Evolutionary conservation across 768 basidiomycete genomes (phyloP), one percentile per base, ranked within the genome.

Genomic region (Coprinellus micaceus): DNA sequence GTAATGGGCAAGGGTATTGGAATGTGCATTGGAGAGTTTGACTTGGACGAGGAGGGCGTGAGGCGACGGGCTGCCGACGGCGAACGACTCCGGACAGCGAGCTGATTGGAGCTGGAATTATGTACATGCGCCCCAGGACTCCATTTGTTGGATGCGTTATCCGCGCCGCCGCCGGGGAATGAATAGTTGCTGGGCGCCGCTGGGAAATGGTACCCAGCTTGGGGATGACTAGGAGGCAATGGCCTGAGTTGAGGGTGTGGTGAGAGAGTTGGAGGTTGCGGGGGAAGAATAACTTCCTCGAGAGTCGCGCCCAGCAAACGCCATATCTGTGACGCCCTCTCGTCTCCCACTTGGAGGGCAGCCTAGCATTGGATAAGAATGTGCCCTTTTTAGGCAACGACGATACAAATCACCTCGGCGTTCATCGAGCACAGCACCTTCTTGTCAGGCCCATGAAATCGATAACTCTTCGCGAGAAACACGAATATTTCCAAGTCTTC

Each of bases 271-370:
- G 69, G 66, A 7, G 81, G 33, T 33, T 6, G 7, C 13, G 33
- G 33, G 13, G 33, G 13, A 33, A 13, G 82, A 17, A 78, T 59
- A 46, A 82, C 66, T 51, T 85, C 77, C 0, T 72, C 71, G 19
- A 90, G 68, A 2, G 85, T 75, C 15, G 83, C 82, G 12, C 74
- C 78, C 19, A 93, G 67, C 1, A 92, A 68, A 9, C 82, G 61
- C 91, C 91, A 93, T 2, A 76, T 75, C 61, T 89, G 86, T 1
- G 83, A 84, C 2, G 80, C 79, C 3, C 78, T 72, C 25, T 74
- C 64, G 56, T 82, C 79, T 21, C 83, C 83, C 9, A 75, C 84
- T 53, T 80, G 71, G n/a, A 82, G 67, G 6, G 91, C 89, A 43
- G 77, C 69, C 85, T 88, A 40, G 36, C 22, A 53, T 2, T 57